These are phyloP conservation scores for Fusarium phyllophilum DNA, from an alignment of 2,329 filamentous ascomycete species.

Conservation along the genomic window DNA sequence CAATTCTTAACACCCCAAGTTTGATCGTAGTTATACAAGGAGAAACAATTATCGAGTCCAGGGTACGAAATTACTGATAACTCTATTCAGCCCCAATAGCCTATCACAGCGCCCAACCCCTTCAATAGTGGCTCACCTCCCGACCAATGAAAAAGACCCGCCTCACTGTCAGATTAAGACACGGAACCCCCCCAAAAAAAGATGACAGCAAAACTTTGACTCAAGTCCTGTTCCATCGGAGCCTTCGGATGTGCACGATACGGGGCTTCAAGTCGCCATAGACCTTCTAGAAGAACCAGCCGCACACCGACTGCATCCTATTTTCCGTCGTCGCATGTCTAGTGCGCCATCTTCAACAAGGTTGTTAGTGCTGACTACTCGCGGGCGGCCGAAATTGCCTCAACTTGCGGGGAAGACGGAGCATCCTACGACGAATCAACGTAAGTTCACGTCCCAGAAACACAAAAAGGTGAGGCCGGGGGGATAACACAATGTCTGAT, in stretches of 20 bases:
- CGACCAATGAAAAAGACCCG: not conserved
- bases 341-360: not conserved
- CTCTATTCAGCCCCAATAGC: not conserved
- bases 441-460: not conserved
- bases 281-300: not conserved
- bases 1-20: rapidly evolving
- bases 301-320: not conserved
- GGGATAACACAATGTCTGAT: not conserved
- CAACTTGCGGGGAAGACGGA: conserved; percentile 19
- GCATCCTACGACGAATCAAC: conserved; percentile 6
- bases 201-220: not conserved
- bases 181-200: not conserved
- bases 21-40: not conserved
- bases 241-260: not conserved
- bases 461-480: conserved; percentile 3
- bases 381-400: conserved; percentile 11
- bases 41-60: not conserved
- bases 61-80: not conserved
- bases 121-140: not conserved
- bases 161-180: not conserved
- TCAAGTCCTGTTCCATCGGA: not conserved
- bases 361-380: conserved; percentile 2
- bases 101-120: not conserved
- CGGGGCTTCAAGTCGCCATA: not conserved
- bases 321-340: not conserved